Evolutionary conservation across 108 stramenopile genomes (phyloP), one percentile per base, ranked within the genome.

Genomic region (Cyclotella atomus): DNA sequence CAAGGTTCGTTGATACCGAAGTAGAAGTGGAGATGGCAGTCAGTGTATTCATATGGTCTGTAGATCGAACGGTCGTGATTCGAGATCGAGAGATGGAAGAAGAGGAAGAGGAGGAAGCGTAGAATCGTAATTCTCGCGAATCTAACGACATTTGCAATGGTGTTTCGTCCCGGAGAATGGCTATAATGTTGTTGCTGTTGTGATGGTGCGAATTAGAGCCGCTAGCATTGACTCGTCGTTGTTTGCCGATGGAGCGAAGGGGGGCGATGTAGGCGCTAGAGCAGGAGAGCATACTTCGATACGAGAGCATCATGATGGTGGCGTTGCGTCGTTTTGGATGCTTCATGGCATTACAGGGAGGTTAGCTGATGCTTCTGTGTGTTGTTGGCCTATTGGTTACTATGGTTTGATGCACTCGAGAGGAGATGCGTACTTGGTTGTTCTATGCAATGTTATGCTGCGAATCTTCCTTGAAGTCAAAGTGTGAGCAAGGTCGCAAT

Each of bases 61-160:
- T 71, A 59, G 47, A 50, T 55, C 24, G 43, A 43, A 9, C 33
- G 34, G 17, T 25, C 43, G 19, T 24, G 8, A 49, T 24, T 71
- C 17, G 50, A 38, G 6, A n/a, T 44, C 73, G 44, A 0, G 65
- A 32, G 4, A 64, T 56, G 6, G 23, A 25, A 19, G 62, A n/a
- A 0, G 72, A 73, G 0, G 49, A 33, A 50, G 38, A 30, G 14
- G 72, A 73, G 46, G 54, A 47, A 2, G 72, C 62, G 43, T 76
- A 87, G 71, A 87, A 87, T 70, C 83, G 55, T 54, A 87, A 71
- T 62, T 84, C 70, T 29, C 84, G 76, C 29, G 86, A 87, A 62
- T 87, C 86, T 14, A 84, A 34, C 2, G 86, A 73, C 60, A 77
- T 67, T 25, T 15, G 33, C 21, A 75, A 24, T 8, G 28, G 23